phyloP scores from a whole-genome alignment of 2,329 filamentous ascomycete genomes.

The Pseudocercospora eumusae region DNA sequence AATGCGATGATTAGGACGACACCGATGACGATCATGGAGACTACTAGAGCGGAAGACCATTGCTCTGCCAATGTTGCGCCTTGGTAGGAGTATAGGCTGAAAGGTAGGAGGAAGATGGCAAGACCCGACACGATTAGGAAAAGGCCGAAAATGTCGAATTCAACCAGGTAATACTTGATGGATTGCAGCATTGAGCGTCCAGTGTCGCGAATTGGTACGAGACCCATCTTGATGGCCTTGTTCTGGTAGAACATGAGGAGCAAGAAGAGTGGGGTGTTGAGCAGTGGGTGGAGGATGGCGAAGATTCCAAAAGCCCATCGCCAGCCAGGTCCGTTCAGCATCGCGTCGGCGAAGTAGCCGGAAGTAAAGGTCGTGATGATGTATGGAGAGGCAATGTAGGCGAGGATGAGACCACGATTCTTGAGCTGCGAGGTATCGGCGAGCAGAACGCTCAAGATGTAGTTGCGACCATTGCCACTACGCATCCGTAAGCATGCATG shows the following conservation, averaged over 20 bases:
- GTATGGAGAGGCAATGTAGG: conserved; percentile 36
- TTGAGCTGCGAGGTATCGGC: conserved; percentile 37
- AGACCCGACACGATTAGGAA: conserved; percentile 51
- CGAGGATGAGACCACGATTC: conserved; percentile 35
- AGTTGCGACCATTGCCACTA: conserved; percentile 33
- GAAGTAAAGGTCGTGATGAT: conserved; percentile 36
- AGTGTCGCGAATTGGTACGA: conserved; percentile 26
- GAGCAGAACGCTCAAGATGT: conserved; percentile 35
- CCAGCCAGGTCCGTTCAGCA: conserved; percentile 32
- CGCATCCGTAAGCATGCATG: neutral
- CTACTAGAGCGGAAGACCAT: conserved; percentile 44
- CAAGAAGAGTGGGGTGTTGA: conserved; percentile 30
- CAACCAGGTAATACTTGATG: conserved; percentile 30
- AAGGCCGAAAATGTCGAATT: conserved; percentile 37
- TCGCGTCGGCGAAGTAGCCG: conserved; percentile 31
- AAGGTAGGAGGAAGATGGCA: conserved; percentile 67
- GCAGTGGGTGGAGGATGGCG: conserved; percentile 35
- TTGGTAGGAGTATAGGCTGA: conserved; percentile 54
- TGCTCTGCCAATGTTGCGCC: conserved; percentile 29
- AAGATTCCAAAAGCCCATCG: conserved; percentile 39
- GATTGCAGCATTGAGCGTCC: conserved; percentile 28
- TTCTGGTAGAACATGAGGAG: conserved; percentile 32
- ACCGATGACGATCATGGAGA: conserved; percentile 40
- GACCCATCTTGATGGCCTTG: conserved; percentile 33
- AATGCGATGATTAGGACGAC: conserved; percentile 45